These are phyloP conservation scores for Talaromyces sp. DNA, from an alignment of 2,329 filamentous ascomycete genomes.

Conservation along the genomic window DNA sequence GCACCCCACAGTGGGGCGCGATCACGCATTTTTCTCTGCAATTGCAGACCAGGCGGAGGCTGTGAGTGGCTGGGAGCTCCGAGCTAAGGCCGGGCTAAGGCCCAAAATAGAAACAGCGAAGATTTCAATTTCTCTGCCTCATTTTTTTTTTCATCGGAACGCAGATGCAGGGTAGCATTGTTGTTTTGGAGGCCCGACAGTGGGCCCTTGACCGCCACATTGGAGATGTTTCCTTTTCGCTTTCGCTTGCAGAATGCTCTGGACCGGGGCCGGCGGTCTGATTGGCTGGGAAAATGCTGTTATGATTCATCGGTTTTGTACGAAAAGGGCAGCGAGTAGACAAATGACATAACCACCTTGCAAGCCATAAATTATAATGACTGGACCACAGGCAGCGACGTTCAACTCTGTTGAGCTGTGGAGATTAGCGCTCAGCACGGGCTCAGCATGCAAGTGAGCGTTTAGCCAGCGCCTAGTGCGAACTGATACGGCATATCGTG, in stretches of 20 bases:
- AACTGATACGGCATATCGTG: neutral
- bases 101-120: neutral
- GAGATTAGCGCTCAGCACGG: neutral
- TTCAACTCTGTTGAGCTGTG: neutral
- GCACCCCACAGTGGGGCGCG: constrained; percentile 6
- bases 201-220: neutral
- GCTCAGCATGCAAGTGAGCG: neutral
- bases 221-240: neutral
- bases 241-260: neutral
- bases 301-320: neutral
- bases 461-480: neutral
- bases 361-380: neutral
- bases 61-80: neutral
- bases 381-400: too few relatives aligned
- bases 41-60: neutral
- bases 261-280: neutral
- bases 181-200: neutral
- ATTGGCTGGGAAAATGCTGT: neutral
- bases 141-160: neutral
- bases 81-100: neutral
- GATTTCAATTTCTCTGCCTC: neutral
- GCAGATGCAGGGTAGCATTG: neutral
- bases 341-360: neutral
- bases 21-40: neutral
- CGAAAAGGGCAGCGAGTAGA: neutral